Conservation (phyloP, 805 yeast species). For the Kodamaea fukazawae region DNA sequence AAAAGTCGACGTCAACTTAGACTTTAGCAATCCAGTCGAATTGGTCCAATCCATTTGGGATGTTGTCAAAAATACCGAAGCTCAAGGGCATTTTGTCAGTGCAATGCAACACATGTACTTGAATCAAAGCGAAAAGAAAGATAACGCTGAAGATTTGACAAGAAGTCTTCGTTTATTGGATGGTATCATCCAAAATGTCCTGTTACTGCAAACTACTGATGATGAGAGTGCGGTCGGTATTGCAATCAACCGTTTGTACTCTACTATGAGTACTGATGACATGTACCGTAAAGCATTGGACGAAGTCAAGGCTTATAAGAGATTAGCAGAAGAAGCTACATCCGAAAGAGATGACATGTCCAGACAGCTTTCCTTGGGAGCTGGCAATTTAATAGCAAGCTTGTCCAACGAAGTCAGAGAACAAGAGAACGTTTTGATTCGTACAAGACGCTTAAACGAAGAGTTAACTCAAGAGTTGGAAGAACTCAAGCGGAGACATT, state of each 20-base stretch:
- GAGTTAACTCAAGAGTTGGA: conserved; percentile 60
- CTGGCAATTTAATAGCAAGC: conserved; percentile 66
- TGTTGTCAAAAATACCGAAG: conserved; percentile 54
- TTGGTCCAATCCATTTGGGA: conserved; percentile 58
- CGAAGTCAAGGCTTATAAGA: conserved; percentile 19
- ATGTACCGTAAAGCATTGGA: conserved; percentile 68
- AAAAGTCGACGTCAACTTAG: conserved; percentile 41
- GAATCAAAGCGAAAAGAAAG: conserved; percentile 50
- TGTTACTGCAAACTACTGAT: conserved; percentile 49
- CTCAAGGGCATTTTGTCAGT: conserved; percentile 57
- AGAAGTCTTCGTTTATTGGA: conserved; percentile 62
- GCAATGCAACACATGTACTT: conserved; percentile 66
- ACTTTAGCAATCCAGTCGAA: conserved; percentile 71
- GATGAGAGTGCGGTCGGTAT: conserved; percentile 59
- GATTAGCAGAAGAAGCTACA: conserved; percentile 27
- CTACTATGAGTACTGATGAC: conserved; percentile 80
- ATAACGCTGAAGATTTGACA: conserved; percentile 40
- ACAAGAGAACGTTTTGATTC: conserved; percentile 53
- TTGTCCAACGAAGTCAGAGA: conserved; percentile 62
- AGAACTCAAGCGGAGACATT: conserved; percentile 56
- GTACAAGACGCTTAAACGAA: conserved; percentile 60
- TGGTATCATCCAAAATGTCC: conserved; percentile 61
- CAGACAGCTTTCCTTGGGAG: conserved; percentile 67
- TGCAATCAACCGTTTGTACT: conserved; percentile 69
- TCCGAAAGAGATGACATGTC: conserved; percentile 53